Percentiles rank a stretch among this genome's conserved stretches.
These are phyloP conservation scores for Trichoderma sp. DNA, from an alignment of 2,329 filamentous ascomycete genomes.

Conservation along the genomic window DNA sequence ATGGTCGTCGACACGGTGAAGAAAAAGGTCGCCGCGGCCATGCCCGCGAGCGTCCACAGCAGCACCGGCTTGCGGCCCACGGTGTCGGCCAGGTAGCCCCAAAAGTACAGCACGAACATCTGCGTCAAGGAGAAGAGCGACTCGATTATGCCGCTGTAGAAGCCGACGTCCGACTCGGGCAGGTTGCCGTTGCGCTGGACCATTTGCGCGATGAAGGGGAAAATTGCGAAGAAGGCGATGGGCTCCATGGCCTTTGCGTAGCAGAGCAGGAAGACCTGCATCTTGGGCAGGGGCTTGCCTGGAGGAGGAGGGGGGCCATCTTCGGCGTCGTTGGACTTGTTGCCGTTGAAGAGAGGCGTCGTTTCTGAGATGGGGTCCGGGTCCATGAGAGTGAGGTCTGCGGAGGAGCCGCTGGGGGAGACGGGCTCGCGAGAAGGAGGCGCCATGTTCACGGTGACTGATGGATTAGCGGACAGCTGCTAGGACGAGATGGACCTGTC, in stretches of 20 bases:
- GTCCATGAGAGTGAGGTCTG: conserved; percentile 24
- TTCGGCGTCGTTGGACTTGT: conserved; percentile 16
- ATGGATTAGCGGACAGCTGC: not conserved
- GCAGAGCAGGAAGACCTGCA: conserved; percentile 74
- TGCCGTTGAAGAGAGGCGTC: conserved; percentile 4
- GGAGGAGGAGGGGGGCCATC: conserved; percentile 6
- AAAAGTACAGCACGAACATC: conserved; percentile 76
- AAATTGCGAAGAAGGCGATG: conserved; percentile 81
- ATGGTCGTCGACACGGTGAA: conserved; percentile 71
- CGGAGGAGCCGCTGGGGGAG: conserved; percentile 12
- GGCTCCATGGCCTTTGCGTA: conserved; percentile 74
- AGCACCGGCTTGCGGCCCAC: conserved; percentile 75
- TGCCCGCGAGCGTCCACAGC: conserved; percentile 66
- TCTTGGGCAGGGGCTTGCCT: conserved; percentile 56
- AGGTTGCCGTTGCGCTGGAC: conserved; percentile 67
- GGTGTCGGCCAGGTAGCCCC: conserved; percentile 66
- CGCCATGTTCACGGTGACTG: not conserved
- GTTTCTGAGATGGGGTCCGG: conserved; percentile 22
- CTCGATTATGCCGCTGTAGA: conserved; percentile 78
- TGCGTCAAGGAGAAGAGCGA: conserved; percentile 74
- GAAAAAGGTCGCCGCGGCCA: conserved; percentile 61
- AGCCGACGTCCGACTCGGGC: conserved; percentile 69
- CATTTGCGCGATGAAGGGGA: conserved; percentile 81
- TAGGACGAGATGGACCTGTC: not conserved
- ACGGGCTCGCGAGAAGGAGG: conserved; percentile 1